Evolutionary conservation across 495 filamentous ascomycete species (phyloP).

Genomic region (Viridothelium virens): DNA sequence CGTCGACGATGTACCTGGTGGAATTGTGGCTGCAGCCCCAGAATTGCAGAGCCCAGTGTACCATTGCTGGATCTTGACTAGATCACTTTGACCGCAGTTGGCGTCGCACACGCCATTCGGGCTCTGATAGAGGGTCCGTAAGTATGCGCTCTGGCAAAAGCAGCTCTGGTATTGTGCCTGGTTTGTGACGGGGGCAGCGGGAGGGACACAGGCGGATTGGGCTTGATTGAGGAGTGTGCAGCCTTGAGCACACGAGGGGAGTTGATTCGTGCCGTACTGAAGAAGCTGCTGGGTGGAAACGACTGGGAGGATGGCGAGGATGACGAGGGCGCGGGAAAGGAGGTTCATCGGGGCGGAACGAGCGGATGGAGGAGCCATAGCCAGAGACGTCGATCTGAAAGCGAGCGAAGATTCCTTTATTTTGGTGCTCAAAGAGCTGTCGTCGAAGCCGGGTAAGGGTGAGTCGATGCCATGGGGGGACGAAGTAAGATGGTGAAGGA

Average conservation of each 20-base stretch:
- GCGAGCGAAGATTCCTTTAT: neutral
- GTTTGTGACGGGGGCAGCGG: slow-evolving; percentile 30
- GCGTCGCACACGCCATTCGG: slow-evolving; percentile 34
- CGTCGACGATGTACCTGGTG: neutral
- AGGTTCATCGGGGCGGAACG: slow-evolving; percentile 3
- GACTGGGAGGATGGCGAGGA: slow-evolving; percentile 16
- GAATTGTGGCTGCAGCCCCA: slow-evolving; percentile 8
- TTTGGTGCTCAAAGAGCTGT: slow-evolving; percentile 5
- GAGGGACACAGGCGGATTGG: slow-evolving; percentile 40
- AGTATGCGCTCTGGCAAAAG: slow-evolving; percentile 46
- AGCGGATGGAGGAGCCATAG: neutral
- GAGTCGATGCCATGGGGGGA: neutral
- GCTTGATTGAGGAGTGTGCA: slow-evolving; percentile 43
- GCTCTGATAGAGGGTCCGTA: slow-evolving; percentile 38
- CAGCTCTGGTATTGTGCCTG: slow-evolving; percentile 43
- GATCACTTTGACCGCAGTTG: slow-evolving; percentile 36
- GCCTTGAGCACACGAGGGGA: slow-evolving; percentile 46
- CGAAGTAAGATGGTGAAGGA: neutral
- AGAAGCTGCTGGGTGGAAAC: slow-evolving; percentile 26
- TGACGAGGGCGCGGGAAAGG: neutral
- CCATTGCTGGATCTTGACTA: slow-evolving; percentile 42
- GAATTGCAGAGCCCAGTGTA: slow-evolving; percentile 33
- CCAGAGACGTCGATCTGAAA: neutral
- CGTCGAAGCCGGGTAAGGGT: neutral
- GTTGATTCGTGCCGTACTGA: slow-evolving; percentile 30